Percentiles rank a stretch among this genome's conserved stretches.
phyloP scores from a whole-genome alignment of 73 alveolate species.

The Effrenium voratum region DNA sequence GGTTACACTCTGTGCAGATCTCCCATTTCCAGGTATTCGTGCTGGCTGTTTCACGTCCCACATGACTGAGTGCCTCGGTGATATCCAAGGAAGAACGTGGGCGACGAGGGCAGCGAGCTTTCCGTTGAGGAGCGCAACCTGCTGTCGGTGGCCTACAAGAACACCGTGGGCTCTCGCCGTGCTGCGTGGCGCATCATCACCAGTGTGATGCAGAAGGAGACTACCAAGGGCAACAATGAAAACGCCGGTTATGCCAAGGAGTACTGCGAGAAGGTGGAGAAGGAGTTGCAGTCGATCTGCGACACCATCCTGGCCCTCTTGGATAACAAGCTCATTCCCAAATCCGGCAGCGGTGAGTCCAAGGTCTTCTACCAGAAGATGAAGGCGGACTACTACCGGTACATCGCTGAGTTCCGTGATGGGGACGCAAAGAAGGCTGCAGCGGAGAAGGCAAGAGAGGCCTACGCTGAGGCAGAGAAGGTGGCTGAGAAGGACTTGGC shows the following conservation, averaged over 20 bases:
- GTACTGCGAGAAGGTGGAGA: constrained; percentile 64
- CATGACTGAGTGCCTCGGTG: no score
- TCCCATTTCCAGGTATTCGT: no score
- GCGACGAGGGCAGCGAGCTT: constrained; percentile 93
- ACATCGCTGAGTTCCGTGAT: constrained; percentile 75
- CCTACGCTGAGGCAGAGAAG: constrained; percentile 95
- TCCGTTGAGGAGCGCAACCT: constrained; percentile 97
- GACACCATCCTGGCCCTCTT: constrained; percentile 47
- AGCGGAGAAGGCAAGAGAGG: constrained; percentile 95
- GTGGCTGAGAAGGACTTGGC: constrained; percentile 84
- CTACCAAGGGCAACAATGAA: constrained; percentile 54
- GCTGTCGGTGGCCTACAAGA: constrained; percentile 96
- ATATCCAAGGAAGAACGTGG: constrained; percentile 17
- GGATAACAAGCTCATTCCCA: constrained; percentile 44
- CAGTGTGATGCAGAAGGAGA: constrained; percentile 96
- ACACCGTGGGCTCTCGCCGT: constrained; percentile 95
- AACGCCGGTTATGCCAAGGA: constrained; percentile 38
- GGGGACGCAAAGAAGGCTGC: constrained; percentile 42
- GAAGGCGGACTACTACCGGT: constrained; percentile 37
- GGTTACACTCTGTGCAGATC: no score
- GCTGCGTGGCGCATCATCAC: constrained; percentile 96
- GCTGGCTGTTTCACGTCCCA: no score
- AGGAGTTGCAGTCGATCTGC: constrained; percentile 51
- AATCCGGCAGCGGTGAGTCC: constrained; percentile 89
- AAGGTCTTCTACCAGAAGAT: constrained; percentile 97